Evolutionary conservation across 345 rosid species (phyloP).

Genomic region (Ricinus communis): DNA sequence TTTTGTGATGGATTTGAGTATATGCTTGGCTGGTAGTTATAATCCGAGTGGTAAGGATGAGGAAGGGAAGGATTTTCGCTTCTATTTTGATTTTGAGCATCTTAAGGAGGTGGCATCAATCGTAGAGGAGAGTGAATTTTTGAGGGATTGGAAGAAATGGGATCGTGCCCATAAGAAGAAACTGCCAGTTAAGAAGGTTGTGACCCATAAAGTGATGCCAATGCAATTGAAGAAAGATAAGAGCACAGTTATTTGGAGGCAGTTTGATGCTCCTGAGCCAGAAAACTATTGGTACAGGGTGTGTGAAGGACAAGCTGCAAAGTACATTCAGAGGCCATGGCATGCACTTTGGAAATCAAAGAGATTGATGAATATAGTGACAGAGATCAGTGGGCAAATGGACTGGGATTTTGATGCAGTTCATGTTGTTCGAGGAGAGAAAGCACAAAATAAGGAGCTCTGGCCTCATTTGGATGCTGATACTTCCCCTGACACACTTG

Average conservation of each 20-base stretch:
- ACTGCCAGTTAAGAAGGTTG: slow-evolving; percentile 72
- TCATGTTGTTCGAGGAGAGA: slow-evolving; percentile 93
- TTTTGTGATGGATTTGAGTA: slow-evolving; percentile 83
- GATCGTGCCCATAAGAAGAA: slow-evolving; percentile 65
- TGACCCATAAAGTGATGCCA: slow-evolving; percentile 58
- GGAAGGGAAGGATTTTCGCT: slow-evolving; percentile 88
- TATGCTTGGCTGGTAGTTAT: slow-evolving; percentile 66
- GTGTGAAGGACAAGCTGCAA: slow-evolving; percentile 82
- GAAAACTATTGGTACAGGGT: slow-evolving; percentile 95
- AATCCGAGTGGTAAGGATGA: slow-evolving; percentile 68
- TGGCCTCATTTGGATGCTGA: slow-evolving; percentile 90
- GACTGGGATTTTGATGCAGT: slow-evolving; percentile 94
- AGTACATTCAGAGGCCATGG: slow-evolving; percentile 80
- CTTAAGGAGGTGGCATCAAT: slow-evolving; percentile 74
- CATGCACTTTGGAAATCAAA: slow-evolving; percentile 87
- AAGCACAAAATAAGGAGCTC: slow-evolving; percentile 70
- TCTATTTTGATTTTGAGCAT: slow-evolving; percentile 88
- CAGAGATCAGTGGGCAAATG: slow-evolving; percentile 80
- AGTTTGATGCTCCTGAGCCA: slow-evolving; percentile 79
- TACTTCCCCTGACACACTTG: slow-evolving; percentile 75
- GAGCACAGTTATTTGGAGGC: slow-evolving; percentile 83
- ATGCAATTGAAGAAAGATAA: slow-evolving; percentile 74
- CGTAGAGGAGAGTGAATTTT: slow-evolving; percentile 78
- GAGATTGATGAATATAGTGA: slow-evolving; percentile 88
- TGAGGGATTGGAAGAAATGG: slow-evolving; percentile 86